These are phyloP conservation scores for Iris macrosiphon DNA, from an alignment of 106 monocot genomes.

Conservation along the genomic window DNA sequence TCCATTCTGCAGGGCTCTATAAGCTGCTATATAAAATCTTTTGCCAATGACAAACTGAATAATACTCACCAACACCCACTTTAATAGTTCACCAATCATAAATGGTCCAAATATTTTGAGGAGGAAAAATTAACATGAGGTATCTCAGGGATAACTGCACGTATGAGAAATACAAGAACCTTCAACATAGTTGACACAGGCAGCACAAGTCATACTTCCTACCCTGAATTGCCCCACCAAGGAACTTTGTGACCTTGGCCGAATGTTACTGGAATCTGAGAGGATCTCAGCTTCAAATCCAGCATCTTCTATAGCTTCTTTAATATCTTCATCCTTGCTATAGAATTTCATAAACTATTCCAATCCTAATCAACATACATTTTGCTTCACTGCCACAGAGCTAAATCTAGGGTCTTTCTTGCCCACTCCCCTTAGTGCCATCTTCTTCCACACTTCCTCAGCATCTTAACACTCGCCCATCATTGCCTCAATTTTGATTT, in stretches of 20 bases:
- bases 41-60: constrained; percentile 92
- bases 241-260: constrained; percentile 34
- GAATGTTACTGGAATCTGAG: constrained; percentile 33
- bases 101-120: constrained; percentile 64
- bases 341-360: too few species aligned
- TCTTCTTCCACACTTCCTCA: too few species aligned
- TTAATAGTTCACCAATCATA: constrained; percentile 54
- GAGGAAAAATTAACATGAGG: constrained; percentile 34
- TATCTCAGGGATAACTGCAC: constrained; percentile 43
- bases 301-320: constrained; percentile 90
- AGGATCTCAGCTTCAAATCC: constrained; percentile 92
- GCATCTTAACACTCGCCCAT: too few species aligned
- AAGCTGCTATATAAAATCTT: constrained; percentile 89
- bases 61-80: constrained; percentile 58
- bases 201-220: constrained; percentile 96
- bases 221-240: constrained; percentile 83
- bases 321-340: constrained; percentile 86
- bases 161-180: constrained; percentile 78
- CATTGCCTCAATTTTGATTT: too few species aligned
- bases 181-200: constrained; percentile 94
- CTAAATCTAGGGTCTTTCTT: too few species aligned
- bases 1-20: constrained; percentile 75
- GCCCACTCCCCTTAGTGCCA: too few species aligned
- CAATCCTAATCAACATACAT: too few species aligned
- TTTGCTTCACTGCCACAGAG: too few species aligned